Percentiles rank a stretch among this genome's conserved stretches.
Evolutionary conservation across 2,329 filamentous ascomycete species (phyloP).

Genomic region (Pseudopithomyces chartarum): DNA sequence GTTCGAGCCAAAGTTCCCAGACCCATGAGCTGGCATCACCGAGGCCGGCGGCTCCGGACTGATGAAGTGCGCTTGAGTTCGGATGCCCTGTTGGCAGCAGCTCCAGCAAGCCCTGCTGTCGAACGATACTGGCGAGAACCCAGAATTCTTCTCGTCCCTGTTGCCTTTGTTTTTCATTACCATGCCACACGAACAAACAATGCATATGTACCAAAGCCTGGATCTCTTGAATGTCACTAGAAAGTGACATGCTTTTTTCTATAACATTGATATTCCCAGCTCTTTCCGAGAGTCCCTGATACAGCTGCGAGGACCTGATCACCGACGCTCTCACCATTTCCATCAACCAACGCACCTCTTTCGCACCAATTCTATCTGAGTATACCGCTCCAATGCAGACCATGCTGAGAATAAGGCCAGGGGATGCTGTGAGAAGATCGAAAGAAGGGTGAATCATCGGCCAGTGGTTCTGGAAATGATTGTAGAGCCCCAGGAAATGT

Average conservation of each 20-base stretch:
- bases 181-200: conserved; percentile 71
- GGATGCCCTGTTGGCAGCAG: conserved; percentile 55
- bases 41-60: conserved; percentile 50
- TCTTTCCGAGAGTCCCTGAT: conserved; percentile 45
- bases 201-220: conserved; percentile 69
- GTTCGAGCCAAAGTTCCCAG: conserved; percentile 71
- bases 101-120: conserved; percentile 61
- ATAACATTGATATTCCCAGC: conserved; percentile 43
- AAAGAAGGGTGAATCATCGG: conserved; percentile 75
- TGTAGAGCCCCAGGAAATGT: conserved; percentile 73
- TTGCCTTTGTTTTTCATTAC: conserved; percentile 68
- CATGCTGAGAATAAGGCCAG: conserved; percentile 70
- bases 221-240: conserved; percentile 64
- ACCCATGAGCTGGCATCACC: conserved; percentile 62
- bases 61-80: conserved; percentile 65
- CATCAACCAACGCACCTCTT: conserved; percentile 71
- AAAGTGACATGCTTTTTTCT: conserved; percentile 44
- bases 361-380: conserved; percentile 64
- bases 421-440: conserved; percentile 67
- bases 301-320: conserved; percentile 60
- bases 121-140: conserved; percentile 61
- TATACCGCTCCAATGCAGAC: conserved; percentile 77
- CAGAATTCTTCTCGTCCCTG: conserved; percentile 65
- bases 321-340: conserved; percentile 65
- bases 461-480: conserved; percentile 75